Percentiles rank a stretch among this genome's conserved stretches.
phyloP scores from a whole-genome alignment of 441 rosid species.

The Aleurites moluccanus region DNA sequence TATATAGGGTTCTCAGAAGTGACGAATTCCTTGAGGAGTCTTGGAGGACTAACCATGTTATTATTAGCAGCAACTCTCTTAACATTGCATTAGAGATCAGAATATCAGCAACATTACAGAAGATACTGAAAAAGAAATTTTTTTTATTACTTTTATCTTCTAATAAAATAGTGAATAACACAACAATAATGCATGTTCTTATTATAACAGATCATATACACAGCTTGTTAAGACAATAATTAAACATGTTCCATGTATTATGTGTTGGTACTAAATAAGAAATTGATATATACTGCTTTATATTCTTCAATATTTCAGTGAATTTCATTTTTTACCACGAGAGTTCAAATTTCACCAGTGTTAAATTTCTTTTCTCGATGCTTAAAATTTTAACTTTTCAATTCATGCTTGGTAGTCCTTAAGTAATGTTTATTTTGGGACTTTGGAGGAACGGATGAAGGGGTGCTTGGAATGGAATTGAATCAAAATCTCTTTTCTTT shows the following conservation, averaged over 20 bases:
- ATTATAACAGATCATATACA: neutral
- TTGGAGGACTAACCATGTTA: neutral
- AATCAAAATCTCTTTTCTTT: no score
- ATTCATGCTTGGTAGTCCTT: no score
- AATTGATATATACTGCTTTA: neutral
- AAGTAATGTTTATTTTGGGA: no score
- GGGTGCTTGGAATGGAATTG: no score
- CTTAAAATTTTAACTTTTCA: neutral
- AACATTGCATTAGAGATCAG: neutral
- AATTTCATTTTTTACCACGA: no score
- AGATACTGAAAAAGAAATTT: neutral
- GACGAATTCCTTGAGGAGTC: constrained; percentile 14
- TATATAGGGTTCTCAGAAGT: constrained; percentile 10
- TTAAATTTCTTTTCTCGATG: neutral
- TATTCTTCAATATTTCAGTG: neutral
- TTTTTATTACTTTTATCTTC: neutral
- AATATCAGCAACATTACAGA: neutral
- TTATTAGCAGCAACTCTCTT: constrained; percentile 4
- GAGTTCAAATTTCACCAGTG: no score
- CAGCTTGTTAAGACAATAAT: neutral
- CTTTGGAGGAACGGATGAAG: no score
- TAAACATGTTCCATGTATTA: neutral
- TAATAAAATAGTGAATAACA: no score
- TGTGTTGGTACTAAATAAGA: neutral
- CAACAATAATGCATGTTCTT: no score